Percentiles rank a stretch among this genome's conserved stretches.
Conservation (phyloP, 1,284 basidiomycete genomes). For the Ceratobasidium sp. region DNA sequence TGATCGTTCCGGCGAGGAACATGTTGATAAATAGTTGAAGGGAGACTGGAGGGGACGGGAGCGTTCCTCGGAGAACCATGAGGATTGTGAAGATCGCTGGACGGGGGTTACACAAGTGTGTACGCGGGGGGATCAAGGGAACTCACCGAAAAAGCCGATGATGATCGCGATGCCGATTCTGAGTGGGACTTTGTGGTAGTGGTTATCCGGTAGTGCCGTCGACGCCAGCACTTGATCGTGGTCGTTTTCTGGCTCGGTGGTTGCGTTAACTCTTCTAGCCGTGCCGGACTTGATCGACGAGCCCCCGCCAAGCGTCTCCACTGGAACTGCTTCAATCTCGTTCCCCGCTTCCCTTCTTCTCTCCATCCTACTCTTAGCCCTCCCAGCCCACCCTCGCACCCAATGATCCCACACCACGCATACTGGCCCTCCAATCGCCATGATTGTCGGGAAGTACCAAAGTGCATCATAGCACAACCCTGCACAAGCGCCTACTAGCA, state of each 20-base stretch:
- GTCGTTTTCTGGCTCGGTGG: neutral
- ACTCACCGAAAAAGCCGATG: constrained; percentile 46
- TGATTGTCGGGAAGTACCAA: constrained; percentile 62
- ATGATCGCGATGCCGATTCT: constrained; percentile 39
- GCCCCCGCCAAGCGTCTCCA: constrained; percentile 6
- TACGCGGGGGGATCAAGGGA: constrained; percentile 54
- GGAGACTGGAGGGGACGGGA: constrained; percentile 53
- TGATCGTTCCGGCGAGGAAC: constrained; percentile 65
- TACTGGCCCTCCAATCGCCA: constrained; percentile 56
- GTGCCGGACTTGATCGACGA: constrained; percentile 11
- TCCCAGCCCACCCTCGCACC: constrained; percentile 49
- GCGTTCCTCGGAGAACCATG: constrained; percentile 56
- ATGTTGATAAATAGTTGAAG: constrained; percentile 63
- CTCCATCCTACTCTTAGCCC: neutral
- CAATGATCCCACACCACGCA: constrained; percentile 58
- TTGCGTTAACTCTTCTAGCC: neutral
- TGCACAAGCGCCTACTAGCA: constrained; percentile 63
- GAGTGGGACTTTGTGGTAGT: constrained; percentile 22
- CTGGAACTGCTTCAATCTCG: constrained; percentile 26
- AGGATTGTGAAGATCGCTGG: constrained; percentile 55
- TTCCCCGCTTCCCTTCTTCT: neutral
- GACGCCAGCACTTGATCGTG: neutral
- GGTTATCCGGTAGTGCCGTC: neutral
- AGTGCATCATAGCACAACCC: constrained; percentile 68
- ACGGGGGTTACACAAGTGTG: neutral